phyloP scores from a whole-genome alignment of 495 filamentous ascomycete genomes.

The Xylaria longipes region DNA sequence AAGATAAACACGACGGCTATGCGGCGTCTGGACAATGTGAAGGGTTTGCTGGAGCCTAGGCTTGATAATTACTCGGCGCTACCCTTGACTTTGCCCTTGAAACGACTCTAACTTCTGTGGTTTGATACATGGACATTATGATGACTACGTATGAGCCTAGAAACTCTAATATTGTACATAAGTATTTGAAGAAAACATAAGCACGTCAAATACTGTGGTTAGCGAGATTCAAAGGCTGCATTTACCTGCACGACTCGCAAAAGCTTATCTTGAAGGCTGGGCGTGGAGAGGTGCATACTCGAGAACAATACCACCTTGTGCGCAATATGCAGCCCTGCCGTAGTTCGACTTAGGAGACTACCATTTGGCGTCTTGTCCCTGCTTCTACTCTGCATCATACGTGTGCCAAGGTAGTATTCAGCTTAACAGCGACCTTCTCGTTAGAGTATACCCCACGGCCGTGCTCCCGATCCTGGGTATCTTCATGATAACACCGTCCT shows the following conservation, averaged over 20 bases:
- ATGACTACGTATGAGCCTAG: neutral
- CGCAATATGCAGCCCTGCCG: conserved; percentile 22
- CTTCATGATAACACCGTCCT: conserved; percentile 15
- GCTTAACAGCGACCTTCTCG: conserved; percentile 19
- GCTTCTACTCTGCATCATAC: conserved; percentile 6
- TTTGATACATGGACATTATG: neutral
- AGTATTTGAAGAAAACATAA: neutral
- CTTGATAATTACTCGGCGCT: neutral
- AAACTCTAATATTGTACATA: neutral
- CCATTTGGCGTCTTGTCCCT: conserved; percentile 12
- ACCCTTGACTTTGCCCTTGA: neutral
- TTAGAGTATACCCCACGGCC: conserved; percentile 3
- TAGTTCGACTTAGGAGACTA: neutral
- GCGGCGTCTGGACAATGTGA: neutral
- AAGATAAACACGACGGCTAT: neutral
- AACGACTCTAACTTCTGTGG: neutral
- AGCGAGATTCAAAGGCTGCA: neutral
- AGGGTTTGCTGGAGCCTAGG: neutral
- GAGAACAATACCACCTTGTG: conserved; percentile 12
- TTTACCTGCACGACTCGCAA: neutral
- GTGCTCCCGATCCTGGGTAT: neutral
- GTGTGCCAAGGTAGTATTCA: conserved; percentile 14
- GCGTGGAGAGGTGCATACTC: neutral
- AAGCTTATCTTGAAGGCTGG: neutral
- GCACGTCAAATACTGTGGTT: neutral